These are phyloP conservation scores for Nemania sp. DNA, from an alignment of 2,329 filamentous ascomycete genomes.

Conservation along the genomic window DNA sequence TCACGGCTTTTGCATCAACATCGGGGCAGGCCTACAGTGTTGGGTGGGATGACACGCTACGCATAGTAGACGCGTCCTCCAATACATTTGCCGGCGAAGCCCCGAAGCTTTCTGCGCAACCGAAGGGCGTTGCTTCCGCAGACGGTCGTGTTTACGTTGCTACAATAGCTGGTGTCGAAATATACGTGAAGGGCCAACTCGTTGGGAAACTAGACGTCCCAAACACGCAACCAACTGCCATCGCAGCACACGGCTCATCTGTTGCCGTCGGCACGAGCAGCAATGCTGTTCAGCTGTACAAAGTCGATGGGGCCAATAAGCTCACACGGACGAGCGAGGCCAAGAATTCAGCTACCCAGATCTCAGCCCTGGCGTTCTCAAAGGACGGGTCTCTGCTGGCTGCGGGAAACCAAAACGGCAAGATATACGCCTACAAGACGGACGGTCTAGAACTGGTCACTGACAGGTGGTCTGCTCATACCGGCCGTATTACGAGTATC, in stretches of 20 bases:
- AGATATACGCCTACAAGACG: slow-evolving; percentile 80
- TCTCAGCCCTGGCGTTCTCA: slow-evolving; percentile 86
- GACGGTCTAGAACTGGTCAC: slow-evolving; percentile 68
- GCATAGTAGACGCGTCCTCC: slow-evolving; percentile 74
- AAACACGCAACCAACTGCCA: slow-evolving; percentile 66
- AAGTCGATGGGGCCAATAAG: slow-evolving; percentile 59
- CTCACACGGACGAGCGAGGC: slow-evolving; percentile 62
- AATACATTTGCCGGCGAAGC: slow-evolving; percentile 75
- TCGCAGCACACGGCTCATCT: slow-evolving; percentile 68
- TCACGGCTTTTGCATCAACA: slow-evolving; percentile 72
- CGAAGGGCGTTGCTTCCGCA: slow-evolving; percentile 54
- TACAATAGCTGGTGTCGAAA: slow-evolving; percentile 60
- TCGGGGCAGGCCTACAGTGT: slow-evolving; percentile 76
- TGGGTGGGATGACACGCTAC: slow-evolving; percentile 91
- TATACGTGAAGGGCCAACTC: slow-evolving; percentile 63
- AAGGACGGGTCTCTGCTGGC: slow-evolving; percentile 76
- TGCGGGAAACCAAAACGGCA: slow-evolving; percentile 80
- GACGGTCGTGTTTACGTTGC: slow-evolving; percentile 53
- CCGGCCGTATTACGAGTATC: slow-evolving; percentile 60
- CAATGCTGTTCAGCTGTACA: slow-evolving; percentile 77
- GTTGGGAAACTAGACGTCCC: slow-evolving; percentile 63
- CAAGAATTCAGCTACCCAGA: slow-evolving; percentile 68
- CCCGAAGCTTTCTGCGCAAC: slow-evolving; percentile 75
- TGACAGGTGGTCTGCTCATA: slow-evolving; percentile 70
- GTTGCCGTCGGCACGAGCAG: slow-evolving; percentile 79